Base-by-base conservation (phyloP, 2,329 filamentous ascomycete genomes). In the Cercospora sp. region DNA sequence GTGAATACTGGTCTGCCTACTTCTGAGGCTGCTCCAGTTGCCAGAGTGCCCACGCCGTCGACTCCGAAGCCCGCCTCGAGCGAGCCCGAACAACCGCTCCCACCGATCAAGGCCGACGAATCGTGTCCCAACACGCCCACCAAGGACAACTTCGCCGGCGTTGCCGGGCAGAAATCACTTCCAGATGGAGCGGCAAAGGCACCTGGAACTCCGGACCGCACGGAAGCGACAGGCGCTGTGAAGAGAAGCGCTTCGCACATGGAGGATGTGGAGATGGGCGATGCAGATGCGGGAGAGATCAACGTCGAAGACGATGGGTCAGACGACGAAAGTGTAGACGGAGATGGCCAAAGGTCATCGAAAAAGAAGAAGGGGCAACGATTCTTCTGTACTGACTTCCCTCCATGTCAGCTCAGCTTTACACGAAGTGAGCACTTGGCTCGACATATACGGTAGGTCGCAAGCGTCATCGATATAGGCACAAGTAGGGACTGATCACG, bases 341-440 rank as follows among this genome's bases (percentile, higher is more conserved):
- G 82, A 69, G 83, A 84, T 33, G 91, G 91, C 12, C 91, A 92
- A 69, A 87, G 90, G 70, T 90, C 91, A 8, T 89, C 87, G 63
- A 97, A 96, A 82, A 98, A 97, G 86, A 97, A 97, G 82, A 97
- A 97, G 80, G 93, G 93, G 0, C 93, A 97, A 79, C 89, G 93
- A 57, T 99, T 99, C 80, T 97, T 94, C 80, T 99, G 95, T 81
- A 96, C 91, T 3, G 93, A 97, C 33, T 98, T 93, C 74, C 94
- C 94, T 28, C 94, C 94, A 3, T 99, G 95, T 80, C 94, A 90
- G 75, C 80, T 99, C 67, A 97, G 93, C 80, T 99, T 99, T 78
- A 98, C 95, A 0, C 86, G 95, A 70, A 98, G 94, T 77, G 95
- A 99, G 79, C 95, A 99, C 83, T 81, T 99, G 69, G 94, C 94